Evolutionary conservation across 2,329 filamentous ascomycete species (phyloP).

Genomic region (Neurospora sp.): DNA sequence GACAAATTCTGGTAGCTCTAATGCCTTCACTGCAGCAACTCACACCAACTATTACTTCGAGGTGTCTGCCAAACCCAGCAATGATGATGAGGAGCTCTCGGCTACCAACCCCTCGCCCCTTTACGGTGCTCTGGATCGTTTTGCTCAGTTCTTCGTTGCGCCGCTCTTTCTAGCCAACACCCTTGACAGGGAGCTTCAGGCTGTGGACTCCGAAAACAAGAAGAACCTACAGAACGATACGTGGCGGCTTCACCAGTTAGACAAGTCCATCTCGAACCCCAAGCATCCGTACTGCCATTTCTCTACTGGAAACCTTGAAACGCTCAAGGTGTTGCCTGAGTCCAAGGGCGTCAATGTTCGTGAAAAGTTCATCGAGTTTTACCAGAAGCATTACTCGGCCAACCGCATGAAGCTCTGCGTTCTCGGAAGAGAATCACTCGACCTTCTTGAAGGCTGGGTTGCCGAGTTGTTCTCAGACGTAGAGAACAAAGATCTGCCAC

Average conservation of each 20-base stretch:
- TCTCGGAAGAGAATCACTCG: slow-evolving; percentile 69
- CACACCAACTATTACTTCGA: slow-evolving; percentile 99
- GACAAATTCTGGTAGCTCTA: slow-evolving; percentile 81
- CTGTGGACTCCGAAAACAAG: slow-evolving; percentile 94
- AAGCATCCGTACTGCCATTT: slow-evolving; percentile 86
- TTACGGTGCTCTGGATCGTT: slow-evolving; percentile 77
- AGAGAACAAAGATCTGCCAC: slow-evolving; percentile 67
- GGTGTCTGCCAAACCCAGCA: slow-evolving; percentile 68
- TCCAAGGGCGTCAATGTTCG: slow-evolving; percentile 72
- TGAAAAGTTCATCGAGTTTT: slow-evolving; percentile 87
- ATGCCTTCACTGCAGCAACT: slow-evolving; percentile 86
- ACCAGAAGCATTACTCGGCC: slow-evolving; percentile 80
- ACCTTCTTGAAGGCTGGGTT: slow-evolving; percentile 76
- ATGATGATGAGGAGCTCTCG: slow-evolving; percentile 41
- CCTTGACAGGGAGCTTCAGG: slow-evolving; percentile 74
- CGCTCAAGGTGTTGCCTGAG: slow-evolving; percentile 73
- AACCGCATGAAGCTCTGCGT: slow-evolving; percentile 91
- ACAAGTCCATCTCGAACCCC: slow-evolving; percentile 79
- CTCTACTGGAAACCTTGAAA: slow-evolving; percentile 79
- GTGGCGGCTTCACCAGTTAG: slow-evolving; percentile 80
- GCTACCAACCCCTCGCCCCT: slow-evolving; percentile 50
- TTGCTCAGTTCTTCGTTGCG: slow-evolving; percentile 87
- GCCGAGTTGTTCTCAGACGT: slow-evolving; percentile 73
- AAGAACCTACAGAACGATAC: slow-evolving; percentile 89
- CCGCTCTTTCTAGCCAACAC: slow-evolving; percentile 80